Evolutionary conservation across 2,329 filamentous ascomycete genomes (phyloP), one percentile per base, ranked within the genome.

Genomic region (Sporothrix luriei): DNA sequence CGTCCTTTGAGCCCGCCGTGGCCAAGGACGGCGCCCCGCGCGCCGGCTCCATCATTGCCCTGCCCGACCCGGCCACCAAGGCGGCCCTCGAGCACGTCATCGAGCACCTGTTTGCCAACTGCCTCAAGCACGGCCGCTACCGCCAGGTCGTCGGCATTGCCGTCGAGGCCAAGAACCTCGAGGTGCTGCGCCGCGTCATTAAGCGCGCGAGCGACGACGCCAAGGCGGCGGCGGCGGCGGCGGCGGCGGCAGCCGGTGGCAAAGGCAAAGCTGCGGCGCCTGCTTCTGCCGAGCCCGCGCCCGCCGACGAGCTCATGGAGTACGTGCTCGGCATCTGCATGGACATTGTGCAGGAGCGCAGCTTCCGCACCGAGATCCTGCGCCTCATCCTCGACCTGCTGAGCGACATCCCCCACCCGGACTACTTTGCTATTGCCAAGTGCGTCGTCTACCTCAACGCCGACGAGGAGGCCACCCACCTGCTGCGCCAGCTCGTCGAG

Each of bases 371-470:
- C 48, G 84, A 95, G 83, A 97, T 99, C 68, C 81, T 99, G 71
- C 90, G 91, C 75, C 85, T 99, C 59, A 95, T 99, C 69, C 88
- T 99, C n/a, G 92, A 94, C 71, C 87, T 99, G n/a, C 85, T 99
- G 49, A 97, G 91, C 81, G 92, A 96, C 70, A 95, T 97, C 69
- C 91, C 93, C 1, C 92, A 87, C 71, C 95, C 95, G 0, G 95
- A 99, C 78, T 98, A 97, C 80, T 99, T 99, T 79, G 93, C 95
- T 24, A 98, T 99, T 76, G 94, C 95, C 66, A 97, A 96, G 80
- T 99, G 95, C 76, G 95, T 97, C 40, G 94, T 99, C 49, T 97
- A 98, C 76, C 86, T 99, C 21, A 91, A 97, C 78, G 92, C 97
- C 74, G 91, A 97, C 76, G 90, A 92, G 64, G 91, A 97, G 83